phyloP scores from a whole-genome alignment of 2,329 filamentous ascomycete genomes.

The Blastomyces emzantsi region DNA sequence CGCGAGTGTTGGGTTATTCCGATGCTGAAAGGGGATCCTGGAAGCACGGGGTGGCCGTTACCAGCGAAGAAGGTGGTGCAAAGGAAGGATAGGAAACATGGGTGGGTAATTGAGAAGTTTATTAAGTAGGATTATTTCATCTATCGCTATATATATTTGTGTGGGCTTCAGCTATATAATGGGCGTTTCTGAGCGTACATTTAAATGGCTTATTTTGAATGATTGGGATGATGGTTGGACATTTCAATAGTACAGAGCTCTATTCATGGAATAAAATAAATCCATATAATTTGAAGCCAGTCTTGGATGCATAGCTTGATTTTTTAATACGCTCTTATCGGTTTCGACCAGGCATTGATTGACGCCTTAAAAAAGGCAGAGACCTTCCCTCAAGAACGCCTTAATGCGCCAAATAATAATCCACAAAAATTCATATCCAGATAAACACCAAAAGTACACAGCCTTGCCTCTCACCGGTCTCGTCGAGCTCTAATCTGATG shows the following conservation, averaged over 20 bases:
- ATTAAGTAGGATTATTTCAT: constrained; percentile 17
- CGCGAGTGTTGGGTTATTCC: constrained; percentile 80
- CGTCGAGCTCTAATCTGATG: constrained; percentile 6
- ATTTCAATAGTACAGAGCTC: background rate
- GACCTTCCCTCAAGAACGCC: background rate
- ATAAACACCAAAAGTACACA: background rate
- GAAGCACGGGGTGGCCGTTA: constrained; percentile 70
- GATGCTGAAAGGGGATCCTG: constrained; percentile 60
- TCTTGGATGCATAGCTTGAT: background rate
- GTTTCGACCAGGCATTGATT: no score
- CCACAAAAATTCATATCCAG: background rate
- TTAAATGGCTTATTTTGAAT: background rate
- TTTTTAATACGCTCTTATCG: background rate
- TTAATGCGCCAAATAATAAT: background rate
- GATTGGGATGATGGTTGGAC: background rate
- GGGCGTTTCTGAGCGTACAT: background rate
- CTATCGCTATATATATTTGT: constrained; percentile 16
- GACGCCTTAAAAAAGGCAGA: no score
- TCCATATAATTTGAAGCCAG: background rate
- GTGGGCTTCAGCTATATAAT: background rate
- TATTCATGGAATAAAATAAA: background rate
- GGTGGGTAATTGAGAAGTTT: constrained; percentile 62
- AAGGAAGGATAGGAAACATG: constrained; percentile 59
- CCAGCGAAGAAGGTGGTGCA: constrained; percentile 79
- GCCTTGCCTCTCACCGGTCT: background rate